These are phyloP conservation scores for Chalara sp. DNA, from an alignment of 2,329 filamentous ascomycete genomes.

Conservation along the genomic window DNA sequence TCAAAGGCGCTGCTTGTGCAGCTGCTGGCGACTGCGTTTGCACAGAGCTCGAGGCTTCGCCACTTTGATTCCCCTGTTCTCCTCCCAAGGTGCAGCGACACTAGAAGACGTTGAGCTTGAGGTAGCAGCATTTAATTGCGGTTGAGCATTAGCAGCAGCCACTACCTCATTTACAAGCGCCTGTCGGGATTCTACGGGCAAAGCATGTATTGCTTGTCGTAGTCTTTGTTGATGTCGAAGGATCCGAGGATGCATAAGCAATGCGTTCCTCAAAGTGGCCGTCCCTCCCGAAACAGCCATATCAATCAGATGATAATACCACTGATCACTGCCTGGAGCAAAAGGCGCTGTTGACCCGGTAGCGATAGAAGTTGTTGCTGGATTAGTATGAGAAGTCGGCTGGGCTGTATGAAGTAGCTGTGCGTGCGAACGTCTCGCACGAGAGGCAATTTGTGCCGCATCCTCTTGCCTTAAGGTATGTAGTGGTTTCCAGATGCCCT, in stretches of 20 bases:
- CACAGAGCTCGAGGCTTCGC: no score
- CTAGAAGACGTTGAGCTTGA: no score
- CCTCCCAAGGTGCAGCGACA: no score
- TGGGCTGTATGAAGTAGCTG: no score
- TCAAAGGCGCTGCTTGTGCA: no score
- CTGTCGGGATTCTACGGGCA: conserved; percentile 8
- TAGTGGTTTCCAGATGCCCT: conserved; percentile 76
- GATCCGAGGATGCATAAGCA: conserved; percentile 20
- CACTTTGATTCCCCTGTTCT: no score
- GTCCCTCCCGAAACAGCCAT: conserved; percentile 44
- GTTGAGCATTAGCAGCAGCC: conserved; percentile 7
- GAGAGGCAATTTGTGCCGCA: conserved; percentile 45
- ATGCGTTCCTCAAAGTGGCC: conserved; percentile 28
- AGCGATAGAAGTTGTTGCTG: conserved; percentile 1
- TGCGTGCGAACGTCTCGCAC: no score
- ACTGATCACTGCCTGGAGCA: conserved; percentile 29
- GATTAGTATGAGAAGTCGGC: neutral
- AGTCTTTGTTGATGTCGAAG: conserved; percentile 12
- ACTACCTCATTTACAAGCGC: conserved; percentile 13
- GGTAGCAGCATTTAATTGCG: neutral
- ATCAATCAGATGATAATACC: conserved; percentile 47
- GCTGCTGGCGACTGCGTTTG: no score
- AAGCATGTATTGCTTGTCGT: conserved; percentile 8
- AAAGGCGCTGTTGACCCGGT: conserved; percentile 13
- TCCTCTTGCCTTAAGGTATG: conserved; percentile 72